phyloP scores from a whole-genome alignment of 163 green algal species.

The Scenedesmus sp. region DNA sequence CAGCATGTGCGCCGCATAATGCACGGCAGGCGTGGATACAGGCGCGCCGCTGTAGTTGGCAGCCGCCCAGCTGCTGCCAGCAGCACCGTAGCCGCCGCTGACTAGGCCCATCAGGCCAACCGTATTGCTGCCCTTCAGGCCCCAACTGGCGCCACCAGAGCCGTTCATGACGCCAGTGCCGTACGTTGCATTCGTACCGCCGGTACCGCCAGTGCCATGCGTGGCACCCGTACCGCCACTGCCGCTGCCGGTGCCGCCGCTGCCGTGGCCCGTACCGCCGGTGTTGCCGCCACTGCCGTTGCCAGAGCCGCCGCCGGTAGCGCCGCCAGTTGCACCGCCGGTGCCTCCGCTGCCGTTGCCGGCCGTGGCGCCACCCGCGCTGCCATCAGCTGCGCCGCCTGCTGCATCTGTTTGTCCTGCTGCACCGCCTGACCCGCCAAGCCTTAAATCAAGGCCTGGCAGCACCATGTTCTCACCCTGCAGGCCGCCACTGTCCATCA shows the following conservation, averaged over 20 bases:
- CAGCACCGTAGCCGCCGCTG: background rate
- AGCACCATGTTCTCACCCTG: conserved; percentile 45
- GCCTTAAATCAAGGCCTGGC: background rate
- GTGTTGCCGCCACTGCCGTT: conserved; percentile 13
- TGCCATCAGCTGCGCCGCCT: conserved; percentile 31
- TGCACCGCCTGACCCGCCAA: background rate
- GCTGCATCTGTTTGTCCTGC: conserved; percentile 31
- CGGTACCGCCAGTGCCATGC: background rate
- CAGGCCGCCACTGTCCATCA: conserved; percentile 40
- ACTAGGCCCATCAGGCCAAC: conserved; percentile 13
- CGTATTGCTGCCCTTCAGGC: conserved; percentile 46
- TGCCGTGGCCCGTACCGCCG: conserved; percentile 27
- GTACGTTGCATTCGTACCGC: background rate
- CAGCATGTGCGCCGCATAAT: conserved; percentile 3
- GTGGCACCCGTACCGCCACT: conserved; percentile 16
- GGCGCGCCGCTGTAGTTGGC: conserved; percentile 28
- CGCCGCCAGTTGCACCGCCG: conserved; percentile 12
- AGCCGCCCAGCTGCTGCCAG: conserved; percentile 31
- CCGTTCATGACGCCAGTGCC: conserved; percentile 14
- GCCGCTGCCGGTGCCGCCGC: background rate
- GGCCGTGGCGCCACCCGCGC: conserved; percentile 27
- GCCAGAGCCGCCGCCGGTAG: background rate
- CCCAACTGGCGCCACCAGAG: conserved; percentile 39
- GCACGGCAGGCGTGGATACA: background rate
- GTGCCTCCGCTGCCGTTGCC: conserved; percentile 30